Evolutionary conservation across 2,329 filamentous ascomycete species (phyloP).

Genomic region (Beauveria sp.): DNA sequence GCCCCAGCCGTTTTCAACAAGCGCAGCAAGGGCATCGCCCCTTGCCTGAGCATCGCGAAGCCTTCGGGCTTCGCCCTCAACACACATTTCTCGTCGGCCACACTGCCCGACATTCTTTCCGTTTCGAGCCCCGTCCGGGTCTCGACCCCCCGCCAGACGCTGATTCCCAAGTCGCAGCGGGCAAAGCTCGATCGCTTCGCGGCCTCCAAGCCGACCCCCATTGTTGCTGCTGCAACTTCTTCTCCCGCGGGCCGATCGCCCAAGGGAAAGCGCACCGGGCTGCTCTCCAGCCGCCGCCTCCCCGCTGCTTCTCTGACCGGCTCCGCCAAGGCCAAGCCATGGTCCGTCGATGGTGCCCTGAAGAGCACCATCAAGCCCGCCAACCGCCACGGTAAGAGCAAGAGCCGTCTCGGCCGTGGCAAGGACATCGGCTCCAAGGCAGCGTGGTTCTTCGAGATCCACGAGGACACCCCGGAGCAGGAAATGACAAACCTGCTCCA

Average conservation of each 20-base stretch:
- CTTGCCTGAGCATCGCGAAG: conserved; percentile 42
- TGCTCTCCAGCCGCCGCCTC: conserved; percentile 61
- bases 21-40: conserved; percentile 45
- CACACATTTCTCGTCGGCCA: conserved; percentile 21
- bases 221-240: conserved; percentile 26
- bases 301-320: conserved; percentile 52
- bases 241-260: conserved; percentile 75
- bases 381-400: conserved; percentile 20
- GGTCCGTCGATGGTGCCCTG: conserved; percentile 78
- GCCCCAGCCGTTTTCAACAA: conserved; percentile 52
- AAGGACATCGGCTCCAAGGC: conserved; percentile 46
- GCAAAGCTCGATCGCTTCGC: conserved; percentile 34
- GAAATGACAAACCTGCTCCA: conserved; percentile 90
- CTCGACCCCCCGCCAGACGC: conserved; percentile 32
- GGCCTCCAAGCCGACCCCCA: conserved; percentile 42
- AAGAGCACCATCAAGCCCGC: conserved; percentile 65
- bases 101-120: conserved; percentile 21
- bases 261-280: conserved; percentile 58
- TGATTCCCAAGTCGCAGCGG: conserved; percentile 47
- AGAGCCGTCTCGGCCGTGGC: conserved; percentile 14
- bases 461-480: conserved; percentile 85
- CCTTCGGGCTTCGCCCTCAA: conserved; percentile 38
- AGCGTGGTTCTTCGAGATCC: conserved; percentile 87
- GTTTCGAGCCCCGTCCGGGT: conserved; percentile 25
- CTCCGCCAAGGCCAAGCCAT: conserved; percentile 49